These are phyloP conservation scores for Ogataea henricii DNA, from an alignment of 805 yeast genomes.

Conservation along the genomic window DNA sequence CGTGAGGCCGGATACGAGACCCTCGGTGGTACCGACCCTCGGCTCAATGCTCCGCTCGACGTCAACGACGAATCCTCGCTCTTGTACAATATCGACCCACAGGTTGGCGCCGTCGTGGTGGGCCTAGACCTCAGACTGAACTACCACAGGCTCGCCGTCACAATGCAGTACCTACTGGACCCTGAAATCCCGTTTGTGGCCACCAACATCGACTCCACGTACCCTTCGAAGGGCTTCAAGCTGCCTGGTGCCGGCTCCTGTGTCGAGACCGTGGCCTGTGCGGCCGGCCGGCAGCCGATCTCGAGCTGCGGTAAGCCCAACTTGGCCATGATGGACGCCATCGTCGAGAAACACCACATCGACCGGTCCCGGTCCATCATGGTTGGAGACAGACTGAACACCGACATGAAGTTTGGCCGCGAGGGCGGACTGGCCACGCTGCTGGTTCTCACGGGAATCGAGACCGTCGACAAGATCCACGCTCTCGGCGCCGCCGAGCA, in stretches of 20 bases:
- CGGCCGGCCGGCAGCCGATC: slow-evolving; percentile 80
- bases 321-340: slow-evolving; percentile 85
- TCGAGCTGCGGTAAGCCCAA: slow-evolving; percentile 89
- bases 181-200: slow-evolving; percentile 77
- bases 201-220: slow-evolving; percentile 93
- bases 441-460: slow-evolving; percentile 90
- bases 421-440: slow-evolving; percentile 86
- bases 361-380: slow-evolving; percentile 69
- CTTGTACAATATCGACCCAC: slow-evolving; percentile 61
- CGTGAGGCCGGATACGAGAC: slow-evolving; percentile 70
- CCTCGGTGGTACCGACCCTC: slow-evolving; percentile 82
- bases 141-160: slow-evolving; percentile 77
- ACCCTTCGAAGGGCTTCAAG: slow-evolving; percentile 81
- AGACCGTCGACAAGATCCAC: slow-evolving; percentile 64
- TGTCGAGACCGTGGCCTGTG: slow-evolving; percentile 71
- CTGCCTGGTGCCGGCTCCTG: slow-evolving; percentile 96
- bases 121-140: slow-evolving; percentile 80
- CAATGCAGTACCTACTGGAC: slow-evolving; percentile 76
- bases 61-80: slow-evolving; percentile 58
- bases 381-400: slow-evolving; percentile 95
- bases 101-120: slow-evolving; percentile 85
- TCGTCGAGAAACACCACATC: slow-evolving; percentile 63
- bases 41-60: slow-evolving; percentile 53
- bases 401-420: slow-evolving; percentile 91
- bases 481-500: slow-evolving; percentile 41